phyloP scores from a whole-genome alignment of 306 rosid species.

The Cicer arietinum region DNA sequence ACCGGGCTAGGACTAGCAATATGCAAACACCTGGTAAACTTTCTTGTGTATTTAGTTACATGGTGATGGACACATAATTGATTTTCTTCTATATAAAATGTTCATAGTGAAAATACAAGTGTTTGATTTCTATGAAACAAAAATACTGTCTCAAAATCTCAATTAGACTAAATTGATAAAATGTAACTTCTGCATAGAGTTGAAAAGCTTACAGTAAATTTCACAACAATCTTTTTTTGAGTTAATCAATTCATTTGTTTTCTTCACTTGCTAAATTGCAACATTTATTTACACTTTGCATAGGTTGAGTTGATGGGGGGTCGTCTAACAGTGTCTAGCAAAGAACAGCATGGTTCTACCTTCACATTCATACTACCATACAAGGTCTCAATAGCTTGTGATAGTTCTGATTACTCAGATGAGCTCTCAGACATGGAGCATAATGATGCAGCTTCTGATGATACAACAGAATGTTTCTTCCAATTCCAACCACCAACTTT shows the following conservation, averaged over 20 bases:
- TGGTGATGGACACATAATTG: background rate
- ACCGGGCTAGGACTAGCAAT: conserved; percentile 96
- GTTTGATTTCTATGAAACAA: background rate
- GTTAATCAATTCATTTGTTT: no score
- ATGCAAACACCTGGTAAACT: conserved; percentile 92
- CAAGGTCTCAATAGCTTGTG: conserved; percentile 69
- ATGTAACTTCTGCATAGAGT: background rate
- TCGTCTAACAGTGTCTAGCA: conserved; percentile 78
- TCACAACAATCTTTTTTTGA: background rate
- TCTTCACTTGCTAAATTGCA: no score
- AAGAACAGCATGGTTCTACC: conserved; percentile 78
- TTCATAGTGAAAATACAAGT: background rate
- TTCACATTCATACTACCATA: conserved; percentile 87
- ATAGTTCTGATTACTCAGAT: conserved; percentile 72
- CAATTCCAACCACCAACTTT: conserved; percentile 86
- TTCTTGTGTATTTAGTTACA: background rate
- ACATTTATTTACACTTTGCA: conserved; percentile 33
- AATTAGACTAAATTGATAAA: background rate
- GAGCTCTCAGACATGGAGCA: conserved; percentile 69
- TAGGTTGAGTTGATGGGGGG: conserved; percentile 99
- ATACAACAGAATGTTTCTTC: conserved; percentile 71
- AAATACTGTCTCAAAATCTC: background rate
- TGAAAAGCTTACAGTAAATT: no score
- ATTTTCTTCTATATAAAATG: background rate
- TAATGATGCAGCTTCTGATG: conserved; percentile 50